Base-by-base conservation (phyloP, 306 rosid genomes). In the Boehmeria nivea region DNA sequence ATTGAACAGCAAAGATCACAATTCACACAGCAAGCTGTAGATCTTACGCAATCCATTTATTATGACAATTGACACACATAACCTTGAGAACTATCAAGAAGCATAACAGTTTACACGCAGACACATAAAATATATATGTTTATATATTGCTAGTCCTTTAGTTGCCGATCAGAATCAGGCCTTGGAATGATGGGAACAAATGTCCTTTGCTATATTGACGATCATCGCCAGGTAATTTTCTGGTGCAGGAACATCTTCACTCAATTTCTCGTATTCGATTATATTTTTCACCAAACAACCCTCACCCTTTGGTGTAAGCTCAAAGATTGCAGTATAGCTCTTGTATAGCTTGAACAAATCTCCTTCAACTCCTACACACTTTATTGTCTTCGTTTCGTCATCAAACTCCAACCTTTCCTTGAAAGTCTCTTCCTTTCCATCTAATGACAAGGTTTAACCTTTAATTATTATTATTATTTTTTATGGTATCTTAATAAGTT, bases 341-440 rank as follows among this genome's bases (percentile, higher is more conserved):
- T 54, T 54, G 60, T 33, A 54, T 23, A 4, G 9, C 27, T 54
- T 20, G 60, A 54, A 54, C 28, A 54, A 43, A 22, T 54, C 44
- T 54, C 60, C 60, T 3, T 33, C 43, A 43, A 54, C 16, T 19
- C 60, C 60, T 7, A 33, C 44, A 3, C 31, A 15, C 24, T 8
- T 54, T 12, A 54, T 19, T 1, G 44, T 36, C 45, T 31, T 54
- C 12, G 8, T 37, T 12, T 19, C 60, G 17, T 54, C 28, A 25
- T 54, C 60, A 12, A 54, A 54, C 17, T 54, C 60, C 60, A 34
- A 18, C 44, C n/a, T 54, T 24, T 54, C 60, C 60, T 54, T 37
- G 43, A 54, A 54, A 18, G 26, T 36, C 60, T 54, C 60, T 0
- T 19, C 44, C 10, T 12, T 54, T 20, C 60, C 60, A 4, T 54